phyloP scores from a whole-genome alignment of 495 filamentous ascomycete genomes.

The Achaetomiella virescens region DNA sequence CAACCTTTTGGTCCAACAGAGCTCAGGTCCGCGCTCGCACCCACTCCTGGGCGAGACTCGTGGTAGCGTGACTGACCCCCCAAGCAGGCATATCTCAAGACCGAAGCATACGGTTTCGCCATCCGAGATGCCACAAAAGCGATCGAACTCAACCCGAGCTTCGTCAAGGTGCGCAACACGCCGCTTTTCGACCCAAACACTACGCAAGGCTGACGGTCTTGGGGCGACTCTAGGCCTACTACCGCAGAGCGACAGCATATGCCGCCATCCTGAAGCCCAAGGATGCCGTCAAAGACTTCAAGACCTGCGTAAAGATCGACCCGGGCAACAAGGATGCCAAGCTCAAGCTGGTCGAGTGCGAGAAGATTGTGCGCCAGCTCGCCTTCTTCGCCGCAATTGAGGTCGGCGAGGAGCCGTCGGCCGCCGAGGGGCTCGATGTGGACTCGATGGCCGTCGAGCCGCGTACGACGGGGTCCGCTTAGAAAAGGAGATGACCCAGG shows the following conservation, averaged over 20 bases:
- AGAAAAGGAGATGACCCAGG: slow-evolving; percentile 81
- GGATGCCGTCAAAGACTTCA: slow-evolving; percentile 89
- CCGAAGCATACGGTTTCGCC: slow-evolving; percentile 88
- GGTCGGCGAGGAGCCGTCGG: slow-evolving; percentile 81
- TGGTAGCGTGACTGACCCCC: slow-evolving; percentile 44
- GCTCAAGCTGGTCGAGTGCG: slow-evolving; percentile 80
- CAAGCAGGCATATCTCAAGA: slow-evolving; percentile 80
- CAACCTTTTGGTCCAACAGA: slow-evolving; percentile 87
- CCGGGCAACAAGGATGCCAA: slow-evolving; percentile 86
- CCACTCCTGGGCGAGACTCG: background rate
- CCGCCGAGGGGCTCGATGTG: slow-evolving; percentile 83
- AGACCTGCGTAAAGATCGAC: slow-evolving; percentile 77
- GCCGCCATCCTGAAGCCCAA: slow-evolving; percentile 81
- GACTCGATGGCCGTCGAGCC: slow-evolving; percentile 76
- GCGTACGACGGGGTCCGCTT: slow-evolving; percentile 80
- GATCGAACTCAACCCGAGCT: slow-evolving; percentile 80
- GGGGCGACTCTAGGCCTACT: slow-evolving; percentile 74
- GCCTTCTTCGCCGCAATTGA: slow-evolving; percentile 96
- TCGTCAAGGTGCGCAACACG: slow-evolving; percentile 62
- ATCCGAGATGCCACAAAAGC: slow-evolving; percentile 91
- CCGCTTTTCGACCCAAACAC: background rate
- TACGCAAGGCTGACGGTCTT: background rate
- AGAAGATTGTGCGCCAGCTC: slow-evolving; percentile 82
- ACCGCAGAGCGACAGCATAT: slow-evolving; percentile 84
- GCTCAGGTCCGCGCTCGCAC: slow-evolving; percentile 63